Percentiles rank a stretch among this genome's conserved stretches.
phyloP scores from a whole-genome alignment of 306 rosid genomes.

The Quillaja saponaria region DNA sequence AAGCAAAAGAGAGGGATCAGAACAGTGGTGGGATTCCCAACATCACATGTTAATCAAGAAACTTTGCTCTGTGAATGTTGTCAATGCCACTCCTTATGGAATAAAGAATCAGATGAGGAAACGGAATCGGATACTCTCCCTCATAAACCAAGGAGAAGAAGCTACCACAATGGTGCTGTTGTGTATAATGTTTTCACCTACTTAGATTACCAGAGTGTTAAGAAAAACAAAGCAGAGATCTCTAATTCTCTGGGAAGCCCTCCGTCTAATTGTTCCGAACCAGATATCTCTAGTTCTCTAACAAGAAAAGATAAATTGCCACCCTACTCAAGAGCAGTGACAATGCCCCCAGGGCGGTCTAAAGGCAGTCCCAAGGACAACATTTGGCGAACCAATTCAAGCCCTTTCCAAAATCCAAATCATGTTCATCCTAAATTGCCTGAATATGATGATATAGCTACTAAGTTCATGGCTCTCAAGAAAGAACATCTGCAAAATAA shows the following conservation, averaged over 20 bases:
- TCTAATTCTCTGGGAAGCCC: conserved; percentile 8
- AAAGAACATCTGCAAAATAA: too few relatives aligned
- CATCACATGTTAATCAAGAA: conserved; percentile 22
- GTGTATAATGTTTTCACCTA: conserved; percentile 39
- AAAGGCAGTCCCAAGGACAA: not conserved
- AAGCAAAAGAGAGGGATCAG: conserved; percentile 32
- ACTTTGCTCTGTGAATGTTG: conserved; percentile 7
- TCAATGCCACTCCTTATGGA: conserved; percentile 10
- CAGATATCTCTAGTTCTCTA: conserved; percentile 22
- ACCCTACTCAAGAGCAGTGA: conserved; percentile 52
- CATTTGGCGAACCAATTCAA: too few relatives aligned
- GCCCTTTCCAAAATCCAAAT: too few relatives aligned
- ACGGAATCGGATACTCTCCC: conserved; percentile 20
- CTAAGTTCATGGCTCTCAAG: too few relatives aligned
- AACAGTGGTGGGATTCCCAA: conserved; percentile 14
- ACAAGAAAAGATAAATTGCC: conserved; percentile 29
- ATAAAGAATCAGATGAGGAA: conserved; percentile 25
- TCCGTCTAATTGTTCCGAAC: conserved; percentile 16
- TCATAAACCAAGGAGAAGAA: conserved; percentile 32
- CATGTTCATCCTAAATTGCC: too few relatives aligned
- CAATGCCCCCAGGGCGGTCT: conserved; percentile 56
- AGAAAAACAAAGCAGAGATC: conserved; percentile 19
- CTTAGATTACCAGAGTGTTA: conserved; percentile 26
- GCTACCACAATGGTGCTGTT: conserved; percentile 22
- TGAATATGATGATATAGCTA: too few relatives aligned